Percentiles rank a stretch among this genome's conserved stretches.
phyloP scores from a whole-genome alignment of 2,329 filamentous ascomycete species.

The Aspergillus intermedius region DNA sequence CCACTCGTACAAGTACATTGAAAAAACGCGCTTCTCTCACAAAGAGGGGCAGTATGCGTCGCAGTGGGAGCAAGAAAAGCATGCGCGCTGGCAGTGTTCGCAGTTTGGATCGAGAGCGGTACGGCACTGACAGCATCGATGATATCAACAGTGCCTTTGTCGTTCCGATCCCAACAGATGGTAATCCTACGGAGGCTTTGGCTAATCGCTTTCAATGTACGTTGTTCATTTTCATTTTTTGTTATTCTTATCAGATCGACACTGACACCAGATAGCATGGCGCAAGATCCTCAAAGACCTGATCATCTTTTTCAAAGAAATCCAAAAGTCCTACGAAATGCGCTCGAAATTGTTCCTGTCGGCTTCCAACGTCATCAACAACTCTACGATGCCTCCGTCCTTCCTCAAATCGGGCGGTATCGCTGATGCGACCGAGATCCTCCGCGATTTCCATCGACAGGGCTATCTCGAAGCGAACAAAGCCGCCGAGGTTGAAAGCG shows the following conservation, averaged over 20 bases:
- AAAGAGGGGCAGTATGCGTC: conserved; percentile 65
- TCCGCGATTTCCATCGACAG: conserved; percentile 76
- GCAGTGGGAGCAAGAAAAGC: conserved; percentile 73
- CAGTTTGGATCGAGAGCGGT: conserved; percentile 60
- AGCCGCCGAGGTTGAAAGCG: conserved; percentile 80
- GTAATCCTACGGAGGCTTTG: conserved; percentile 80
- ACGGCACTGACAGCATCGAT: conserved; percentile 46
- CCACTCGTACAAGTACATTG: conserved; percentile 62
- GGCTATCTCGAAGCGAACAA: conserved; percentile 76
- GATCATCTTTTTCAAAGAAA: conserved; percentile 87
- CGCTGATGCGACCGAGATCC: conserved; percentile 73
- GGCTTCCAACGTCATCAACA: conserved; percentile 76
- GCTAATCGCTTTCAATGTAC: conserved; percentile 82
- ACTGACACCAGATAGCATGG: conserved; percentile 59
- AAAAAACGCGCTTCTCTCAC: conserved; percentile 82
- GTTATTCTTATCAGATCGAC: conserved; percentile 2
- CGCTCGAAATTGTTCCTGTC: conserved; percentile 76
- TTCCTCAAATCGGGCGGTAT: conserved; percentile 80
- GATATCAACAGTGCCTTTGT: conserved; percentile 75
- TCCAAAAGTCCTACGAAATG: conserved; percentile 81
- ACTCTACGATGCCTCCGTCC: conserved; percentile 63
- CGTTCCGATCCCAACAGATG: conserved; percentile 80
- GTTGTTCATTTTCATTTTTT: conserved; percentile 18
- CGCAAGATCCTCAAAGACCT: conserved; percentile 91
- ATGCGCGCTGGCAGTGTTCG: conserved; percentile 79